Evolutionary conservation across 2,329 filamentous ascomycete species (phyloP).

Genomic region (Colletotrichum eleusines): DNA sequence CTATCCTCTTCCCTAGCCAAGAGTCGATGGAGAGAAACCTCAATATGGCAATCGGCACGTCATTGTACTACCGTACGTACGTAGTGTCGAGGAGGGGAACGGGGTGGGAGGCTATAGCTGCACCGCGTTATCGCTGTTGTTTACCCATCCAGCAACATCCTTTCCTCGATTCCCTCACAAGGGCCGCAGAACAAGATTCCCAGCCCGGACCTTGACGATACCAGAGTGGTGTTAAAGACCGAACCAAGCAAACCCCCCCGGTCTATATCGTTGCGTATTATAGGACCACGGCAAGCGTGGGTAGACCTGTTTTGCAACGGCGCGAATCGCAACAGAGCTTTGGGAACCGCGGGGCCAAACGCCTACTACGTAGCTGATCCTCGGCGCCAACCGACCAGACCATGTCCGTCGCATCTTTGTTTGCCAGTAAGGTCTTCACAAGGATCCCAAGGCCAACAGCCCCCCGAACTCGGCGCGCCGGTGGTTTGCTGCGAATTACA

Average conservation of each 20-base stretch:
- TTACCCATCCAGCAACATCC: not conserved
- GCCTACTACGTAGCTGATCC: not conserved
- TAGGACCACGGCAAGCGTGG: conserved; percentile 8
- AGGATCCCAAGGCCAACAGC: conserved; percentile 10
- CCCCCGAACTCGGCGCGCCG: conserved; percentile 15
- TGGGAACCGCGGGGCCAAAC: not conserved
- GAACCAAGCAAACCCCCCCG: not conserved
- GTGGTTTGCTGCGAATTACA: conserved; percentile 25
- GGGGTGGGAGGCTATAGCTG: conserved; percentile 14
- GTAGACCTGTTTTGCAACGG: not conserved
- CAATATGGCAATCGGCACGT: conserved; percentile 30
- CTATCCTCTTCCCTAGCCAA: not conserved
- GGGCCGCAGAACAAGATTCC: not conserved
- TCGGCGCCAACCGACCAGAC: conserved; percentile 34
- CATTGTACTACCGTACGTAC: no score
- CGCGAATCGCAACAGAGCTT: not conserved
- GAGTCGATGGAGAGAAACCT: not conserved
- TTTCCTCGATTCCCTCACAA: conserved; percentile 15
- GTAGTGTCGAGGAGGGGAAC: not conserved
- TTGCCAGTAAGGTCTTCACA: conserved; percentile 8
- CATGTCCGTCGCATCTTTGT: conserved; percentile 26
- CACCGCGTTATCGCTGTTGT: conserved; percentile 24
- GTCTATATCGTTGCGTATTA: conserved; percentile 25
- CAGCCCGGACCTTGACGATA: conserved; percentile 12
- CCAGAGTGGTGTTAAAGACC: not conserved